Conservation (phyloP, 1,284 basidiomycete genomes). For the Fomitopsis palustris region DNA sequence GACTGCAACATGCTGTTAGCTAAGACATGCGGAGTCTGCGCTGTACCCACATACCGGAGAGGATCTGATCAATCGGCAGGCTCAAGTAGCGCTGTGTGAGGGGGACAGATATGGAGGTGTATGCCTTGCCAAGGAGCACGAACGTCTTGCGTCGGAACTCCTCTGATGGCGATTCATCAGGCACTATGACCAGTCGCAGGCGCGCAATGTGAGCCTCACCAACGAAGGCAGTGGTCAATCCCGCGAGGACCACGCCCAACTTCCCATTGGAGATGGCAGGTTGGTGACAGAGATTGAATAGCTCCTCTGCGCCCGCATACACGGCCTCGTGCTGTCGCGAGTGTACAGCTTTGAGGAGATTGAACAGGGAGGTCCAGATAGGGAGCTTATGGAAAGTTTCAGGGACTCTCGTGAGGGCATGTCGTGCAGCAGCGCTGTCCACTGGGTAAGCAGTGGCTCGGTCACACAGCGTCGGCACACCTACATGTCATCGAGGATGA, state of each 20-base stretch:
- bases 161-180: conserved; percentile 5
- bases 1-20: conserved; percentile 28
- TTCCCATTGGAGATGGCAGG: conserved; percentile 41
- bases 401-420: conserved; percentile 51
- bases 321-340: conserved; percentile 53
- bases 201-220: conserved; percentile 34
- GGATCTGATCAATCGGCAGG: conserved; percentile 41
- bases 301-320: conserved; percentile 43
- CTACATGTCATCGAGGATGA: conserved; percentile 58
- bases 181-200: not conserved
- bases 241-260: conserved; percentile 40
- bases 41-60: conserved; percentile 36
- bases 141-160: conserved; percentile 54
- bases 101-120: conserved; percentile 50
- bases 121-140: conserved; percentile 53
- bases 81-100: conserved; percentile 57
- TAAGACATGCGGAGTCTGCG: not conserved
- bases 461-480: conserved; percentile 19
- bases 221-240: conserved; percentile 45
- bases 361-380: conserved; percentile 41
- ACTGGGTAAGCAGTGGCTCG: not conserved
- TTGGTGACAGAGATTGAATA: conserved; percentile 39
- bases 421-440: conserved; percentile 52
- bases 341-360: conserved; percentile 45
- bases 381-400: conserved; percentile 38